Evolutionary conservation across 2,329 filamentous ascomycete species (phyloP).

Genomic region (Camillea tinctor): DNA sequence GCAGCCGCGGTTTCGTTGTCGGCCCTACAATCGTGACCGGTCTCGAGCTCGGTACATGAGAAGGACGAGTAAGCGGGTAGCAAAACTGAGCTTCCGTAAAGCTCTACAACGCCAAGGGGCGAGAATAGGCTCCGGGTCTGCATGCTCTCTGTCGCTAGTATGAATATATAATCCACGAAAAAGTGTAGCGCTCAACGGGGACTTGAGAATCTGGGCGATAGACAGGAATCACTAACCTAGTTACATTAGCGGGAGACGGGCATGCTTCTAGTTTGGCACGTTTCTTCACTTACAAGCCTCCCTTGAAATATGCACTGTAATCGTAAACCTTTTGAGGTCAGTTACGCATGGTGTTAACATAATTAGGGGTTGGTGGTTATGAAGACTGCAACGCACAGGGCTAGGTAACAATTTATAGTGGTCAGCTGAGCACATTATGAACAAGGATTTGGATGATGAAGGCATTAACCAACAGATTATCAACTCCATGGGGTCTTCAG

Average conservation of each 20-base stretch:
- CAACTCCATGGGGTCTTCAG: no score
- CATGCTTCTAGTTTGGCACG: background rate
- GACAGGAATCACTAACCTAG: background rate
- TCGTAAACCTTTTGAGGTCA: background rate
- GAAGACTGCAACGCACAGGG: no score
- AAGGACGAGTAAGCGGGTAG: background rate
- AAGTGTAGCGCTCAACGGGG: background rate
- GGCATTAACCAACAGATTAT: no score
- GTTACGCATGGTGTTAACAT: background rate
- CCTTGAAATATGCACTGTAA: background rate
- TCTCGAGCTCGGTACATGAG: background rate
- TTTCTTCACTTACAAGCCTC: background rate
- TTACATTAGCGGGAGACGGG: background rate
- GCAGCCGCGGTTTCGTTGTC: background rate
- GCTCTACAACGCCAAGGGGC: background rate
- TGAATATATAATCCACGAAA: background rate
- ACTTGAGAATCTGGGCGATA: conserved; percentile 1
- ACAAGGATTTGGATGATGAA: no score
- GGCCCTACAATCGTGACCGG: background rate
- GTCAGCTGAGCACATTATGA: no score
- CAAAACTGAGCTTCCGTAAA: background rate
- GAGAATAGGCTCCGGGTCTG: background rate
- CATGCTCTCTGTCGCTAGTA: background rate
- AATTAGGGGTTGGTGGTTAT: no score
- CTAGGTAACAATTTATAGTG: no score